These are phyloP conservation scores for Bipolaris cookei DNA, from an alignment of 2,329 filamentous ascomycete species.

Conservation along the genomic window DNA sequence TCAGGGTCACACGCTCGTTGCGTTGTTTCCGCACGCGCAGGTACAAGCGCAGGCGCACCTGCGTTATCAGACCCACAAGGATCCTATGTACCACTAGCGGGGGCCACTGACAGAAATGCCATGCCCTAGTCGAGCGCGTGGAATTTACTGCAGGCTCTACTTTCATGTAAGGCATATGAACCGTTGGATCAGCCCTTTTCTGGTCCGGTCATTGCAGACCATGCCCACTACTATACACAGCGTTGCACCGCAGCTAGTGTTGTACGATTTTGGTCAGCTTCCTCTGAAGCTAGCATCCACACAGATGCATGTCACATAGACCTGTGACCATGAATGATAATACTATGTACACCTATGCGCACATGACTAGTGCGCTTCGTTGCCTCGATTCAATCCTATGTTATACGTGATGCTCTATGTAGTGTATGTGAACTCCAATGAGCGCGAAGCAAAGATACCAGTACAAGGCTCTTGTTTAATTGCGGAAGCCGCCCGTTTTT, in stretches of 20 bases:
- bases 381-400: background rate
- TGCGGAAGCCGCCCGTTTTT: background rate
- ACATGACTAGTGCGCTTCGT: slow-evolving; percentile 4
- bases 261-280: background rate
- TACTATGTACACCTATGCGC: background rate
- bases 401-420: background rate
- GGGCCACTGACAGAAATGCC: background rate
- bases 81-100: background rate
- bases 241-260: background rate
- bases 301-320: background rate
- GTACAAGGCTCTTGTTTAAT: background rate
- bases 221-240: background rate
- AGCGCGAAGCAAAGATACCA: too few species aligned
- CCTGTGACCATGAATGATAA: background rate
- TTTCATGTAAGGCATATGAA: background rate
- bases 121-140: background rate
- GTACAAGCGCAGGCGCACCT: background rate
- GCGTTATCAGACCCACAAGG: background rate
- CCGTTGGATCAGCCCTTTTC: background rate
- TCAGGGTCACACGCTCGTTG: background rate
- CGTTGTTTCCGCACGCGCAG: background rate
- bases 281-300: background rate
- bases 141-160: background rate
- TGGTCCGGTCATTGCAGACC: background rate
- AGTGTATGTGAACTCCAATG: background rate